Base-by-base conservation (phyloP, 1,139 yeast genomes). In the Suhomyces ambrosiae region DNA sequence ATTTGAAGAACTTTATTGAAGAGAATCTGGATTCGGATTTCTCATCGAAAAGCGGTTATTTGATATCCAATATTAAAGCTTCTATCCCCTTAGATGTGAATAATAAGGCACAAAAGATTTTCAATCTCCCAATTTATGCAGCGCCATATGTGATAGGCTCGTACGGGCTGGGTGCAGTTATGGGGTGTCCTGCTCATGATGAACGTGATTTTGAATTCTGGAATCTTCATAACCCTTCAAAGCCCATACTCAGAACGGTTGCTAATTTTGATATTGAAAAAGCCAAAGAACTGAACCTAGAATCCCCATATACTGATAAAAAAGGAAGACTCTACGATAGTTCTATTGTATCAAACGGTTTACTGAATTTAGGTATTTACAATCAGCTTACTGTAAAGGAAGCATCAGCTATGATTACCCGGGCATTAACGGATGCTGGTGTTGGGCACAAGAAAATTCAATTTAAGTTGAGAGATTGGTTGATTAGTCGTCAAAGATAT, bases 181-280 rank as follows among this genome's bases (percentile, higher is more conserved):
- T 92, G 97, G 98, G 98, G 1, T 87, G 95, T 52, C 98, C 98
- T 2, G 96, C 85, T 0, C 97, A 90, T 59, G 97, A 92, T 56
- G 68, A 69, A 30, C 73, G 97, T 44, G 98, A 92, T 56, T 78
- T 58, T 50, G 86, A 71, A 3, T 90, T 92, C 55, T 90, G 97
- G 96, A 54, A 59, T 5, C 54, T 65, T 32, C 87, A 86, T 54
- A 71, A 70, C 51, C 83, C 86, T 0, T 50, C 53, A 0, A 47
- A 58, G 1, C 64, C 68, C 0, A 60, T 77, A 0, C 48, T 71
- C 1, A 67, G 61, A 23, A 67, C 79, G 0, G 76, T 82, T 14
- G 76, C 75, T 0, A 35, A 37, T 3, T 35, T 33, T 7, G 23
- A 32, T 2, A 31, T 23, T 1, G 53, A 46, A 6, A 12, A 18